A percentile compares a stretch with the other conserved stretches of the same genome.
Evolutionary conservation across 1,284 basidiomycete species (phyloP).

Genomic region (Bondarzewia mesenterica): DNA sequence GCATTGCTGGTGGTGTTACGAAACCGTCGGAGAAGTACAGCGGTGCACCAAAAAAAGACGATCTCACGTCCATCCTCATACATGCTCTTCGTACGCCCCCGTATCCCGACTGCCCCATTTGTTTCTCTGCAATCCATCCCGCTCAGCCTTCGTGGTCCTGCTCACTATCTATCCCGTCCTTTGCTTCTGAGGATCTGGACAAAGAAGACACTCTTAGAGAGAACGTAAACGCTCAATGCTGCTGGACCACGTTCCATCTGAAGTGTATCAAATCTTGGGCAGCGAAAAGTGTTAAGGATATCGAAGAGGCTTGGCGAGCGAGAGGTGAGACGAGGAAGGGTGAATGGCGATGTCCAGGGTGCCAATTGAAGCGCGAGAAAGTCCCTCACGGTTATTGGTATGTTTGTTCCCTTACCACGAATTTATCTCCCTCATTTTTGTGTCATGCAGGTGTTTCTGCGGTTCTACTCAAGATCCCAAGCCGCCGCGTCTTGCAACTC

Average conservation of each 20-base stretch:
- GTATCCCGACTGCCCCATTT: slow-evolving; percentile 75
- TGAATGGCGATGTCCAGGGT: slow-evolving; percentile 86
- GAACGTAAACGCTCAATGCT: slow-evolving; percentile 43
- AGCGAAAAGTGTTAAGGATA: slow-evolving; percentile 68
- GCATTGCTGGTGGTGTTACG: too few relatives aligned
- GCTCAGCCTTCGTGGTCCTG: slow-evolving; percentile 75
- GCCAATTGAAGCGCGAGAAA: slow-evolving; percentile 63
- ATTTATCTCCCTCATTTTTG: background rate
- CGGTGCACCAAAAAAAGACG: slow-evolving; percentile 28
- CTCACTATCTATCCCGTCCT: slow-evolving; percentile 46
- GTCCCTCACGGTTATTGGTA: slow-evolving; percentile 68
- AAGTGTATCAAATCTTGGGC: slow-evolving; percentile 79
- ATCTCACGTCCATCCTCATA: slow-evolving; percentile 64
- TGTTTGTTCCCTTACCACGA: slow-evolving; percentile 11
- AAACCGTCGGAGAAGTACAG: too few relatives aligned
- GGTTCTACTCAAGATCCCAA: slow-evolving; percentile 65
- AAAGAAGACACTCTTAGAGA: too few relatives aligned
- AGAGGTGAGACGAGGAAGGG: slow-evolving; percentile 57
- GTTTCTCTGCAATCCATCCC: slow-evolving; percentile 66
- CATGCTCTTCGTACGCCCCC: slow-evolving; percentile 56
- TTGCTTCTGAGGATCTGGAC: slow-evolving; percentile 22
- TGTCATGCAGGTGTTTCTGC: slow-evolving; percentile 69
- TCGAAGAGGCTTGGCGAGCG: slow-evolving; percentile 66
- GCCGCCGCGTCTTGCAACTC: slow-evolving; percentile 60
- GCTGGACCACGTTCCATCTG: slow-evolving; percentile 81